Evolutionary conservation across 805 yeast genomes (phyloP), one percentile per base, ranked within the genome.

Genomic region (Myxozyma sirexii): DNA sequence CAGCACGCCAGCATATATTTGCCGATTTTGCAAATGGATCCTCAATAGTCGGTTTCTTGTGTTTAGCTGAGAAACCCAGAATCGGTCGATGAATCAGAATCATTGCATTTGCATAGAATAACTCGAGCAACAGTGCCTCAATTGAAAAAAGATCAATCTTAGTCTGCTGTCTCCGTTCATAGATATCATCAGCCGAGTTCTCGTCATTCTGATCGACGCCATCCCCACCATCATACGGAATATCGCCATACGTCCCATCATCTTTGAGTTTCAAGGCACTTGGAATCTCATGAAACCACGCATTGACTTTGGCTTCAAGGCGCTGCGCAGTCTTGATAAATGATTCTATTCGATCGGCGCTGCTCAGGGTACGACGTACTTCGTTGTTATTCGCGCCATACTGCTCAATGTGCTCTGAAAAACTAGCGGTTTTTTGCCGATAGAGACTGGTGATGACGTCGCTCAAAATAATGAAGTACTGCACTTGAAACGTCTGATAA

Each of bases 21-120:
- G 59, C 47, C 10, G 64, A 52, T 5, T 24, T 48, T 7, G 49
- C 19, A 13, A 60, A 56, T 24, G 59, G 50, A 26, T 57, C 62
- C 13, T 46, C 15, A 12, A 43, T 24, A 35, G 48, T 19, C 23
- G 49, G 15, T 17, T 13, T 17, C 17, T 51, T 42, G 21, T 44
- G 24, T n/a, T 29, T 33, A 26, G 42, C 44, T 13, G 44, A 31
- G n/a, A 41, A 58, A 2, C 54, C 64, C 8, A 56, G 51, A 15
- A 60, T 29, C 37, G 64, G 64, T 6, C 62, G 54, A 19, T 60
- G 58, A 24, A 60, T 48, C 21, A 60, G 29, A 21, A 60, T 60
- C 43, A 57, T 45, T 13, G 64, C 64, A 23, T 53, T 60, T 39
- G 59, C 57, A 38, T 41, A 60, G 12, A 39, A 52, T 2, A 60